Evolutionary conservation across 805 yeast genomes (phyloP), one percentile per base, ranked within the genome.

Genomic region (Maudiozyma bulderi): DNA sequence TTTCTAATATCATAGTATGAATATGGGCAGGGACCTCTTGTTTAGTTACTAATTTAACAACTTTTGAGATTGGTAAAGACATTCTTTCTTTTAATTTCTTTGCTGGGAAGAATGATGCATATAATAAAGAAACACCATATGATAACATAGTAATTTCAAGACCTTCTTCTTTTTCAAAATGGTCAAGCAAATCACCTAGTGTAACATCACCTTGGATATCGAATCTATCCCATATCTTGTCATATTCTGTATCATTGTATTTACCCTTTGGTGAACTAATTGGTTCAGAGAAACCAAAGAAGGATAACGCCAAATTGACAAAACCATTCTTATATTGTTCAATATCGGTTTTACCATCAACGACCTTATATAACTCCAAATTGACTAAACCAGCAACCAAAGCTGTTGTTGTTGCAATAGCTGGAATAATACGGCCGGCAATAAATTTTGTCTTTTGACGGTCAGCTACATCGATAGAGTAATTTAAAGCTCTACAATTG

Each of bases 381-480:
- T 95, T 86, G 28, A 89, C 95, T 60, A 93, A 74, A 44, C 99
- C 99, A 6, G 99, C 87, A 26, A 93, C 99, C 57, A 90, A 73
- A 8, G 97, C 95, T n/a, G 99, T 93, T 1, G 99, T 93, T 2
- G 99, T 93, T 37, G 99, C 99, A 73, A 93, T 93, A 20, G 99
- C 99, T 13, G 99, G 99, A 57, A 93, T 93, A 57, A 93, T 93
- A 69, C 95, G 83, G 44, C 99, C 99, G 6, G 99, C 99, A 66
- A 93, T 91, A 61, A 91, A 88, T 72, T 93, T 93, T 38, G 99
- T 93, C 72, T 85, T 87, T 46, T 82, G 81, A 54, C 82, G 80
- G 62, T 91, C 97, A 37, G 91, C 97, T 10, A 88, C 73, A 62
- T 88, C 95, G 57, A 91, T 89, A 40, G 80, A 77, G 64, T 91